A percentile compares a stretch with the other conserved stretches of the same genome.
phyloP scores from a whole-genome alignment of 2,329 filamentous ascomycete species.

The Fusarium euwallaceae region DNA sequence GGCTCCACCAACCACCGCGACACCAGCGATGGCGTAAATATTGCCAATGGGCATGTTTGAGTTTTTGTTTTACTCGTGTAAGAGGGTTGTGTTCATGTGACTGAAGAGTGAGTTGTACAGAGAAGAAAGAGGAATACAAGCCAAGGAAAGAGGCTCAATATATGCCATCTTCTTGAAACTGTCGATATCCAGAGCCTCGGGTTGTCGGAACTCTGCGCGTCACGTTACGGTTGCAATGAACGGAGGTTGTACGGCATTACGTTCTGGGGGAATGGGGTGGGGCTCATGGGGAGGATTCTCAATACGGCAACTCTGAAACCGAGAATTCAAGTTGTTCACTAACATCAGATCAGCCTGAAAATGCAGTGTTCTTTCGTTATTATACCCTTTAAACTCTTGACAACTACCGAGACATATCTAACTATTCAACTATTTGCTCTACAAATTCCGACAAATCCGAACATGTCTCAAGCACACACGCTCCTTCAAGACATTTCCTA shows the following conservation, averaged over 20 bases:
- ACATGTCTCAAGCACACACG: neutral
- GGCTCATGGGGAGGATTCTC: neutral
- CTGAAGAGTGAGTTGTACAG: neutral
- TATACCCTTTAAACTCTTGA: neutral
- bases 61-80: neutral
- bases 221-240: conserved; percentile 16
- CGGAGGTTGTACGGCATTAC: conserved; percentile 8
- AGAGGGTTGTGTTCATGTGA: neutral
- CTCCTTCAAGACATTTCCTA: neutral
- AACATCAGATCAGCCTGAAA: neutral
- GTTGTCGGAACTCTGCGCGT: neutral
- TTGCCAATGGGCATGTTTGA: conserved; percentile 40
- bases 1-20: conserved; percentile 41
- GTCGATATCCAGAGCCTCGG: conserved; percentile 1
- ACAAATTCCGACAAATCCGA: neutral
- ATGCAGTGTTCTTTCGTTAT: neutral
- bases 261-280: conserved; percentile 23
- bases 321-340: conserved; percentile 3
- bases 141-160: neutral
- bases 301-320: conserved; percentile 4
- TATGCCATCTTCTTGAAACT: conserved; percentile 13
- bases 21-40: conserved; percentile 43
- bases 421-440: neutral
- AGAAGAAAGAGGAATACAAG: neutral
- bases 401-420: neutral